Conservation (phyloP, 192 early-diverging fungal genomes). For the Geranomyces michiganensis region DNA sequence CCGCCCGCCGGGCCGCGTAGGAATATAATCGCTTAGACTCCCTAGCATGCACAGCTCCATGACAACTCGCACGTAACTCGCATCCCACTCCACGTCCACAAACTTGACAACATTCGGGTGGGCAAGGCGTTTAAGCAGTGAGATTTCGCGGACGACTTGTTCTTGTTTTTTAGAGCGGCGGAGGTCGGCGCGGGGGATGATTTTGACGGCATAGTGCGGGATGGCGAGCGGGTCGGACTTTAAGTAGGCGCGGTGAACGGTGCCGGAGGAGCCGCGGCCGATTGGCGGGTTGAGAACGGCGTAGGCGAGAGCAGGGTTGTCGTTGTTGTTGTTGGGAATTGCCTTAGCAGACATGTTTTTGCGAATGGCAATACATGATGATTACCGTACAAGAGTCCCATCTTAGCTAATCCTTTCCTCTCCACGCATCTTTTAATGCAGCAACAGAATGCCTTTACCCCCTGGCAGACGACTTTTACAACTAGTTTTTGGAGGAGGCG, state of each 20-base stretch:
- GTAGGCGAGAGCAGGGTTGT: background rate
- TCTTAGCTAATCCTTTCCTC: too few relatives aligned
- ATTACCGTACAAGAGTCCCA: too few relatives aligned
- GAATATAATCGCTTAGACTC: conserved; percentile 16
- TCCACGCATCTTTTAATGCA: too few relatives aligned
- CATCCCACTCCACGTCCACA: conserved; percentile 36
- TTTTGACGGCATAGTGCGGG: conserved; percentile 27
- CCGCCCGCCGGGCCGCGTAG: background rate
- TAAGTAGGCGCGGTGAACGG: background rate
- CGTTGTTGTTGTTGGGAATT: background rate
- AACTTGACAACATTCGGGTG: conserved; percentile 34
- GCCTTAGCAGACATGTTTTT: background rate
- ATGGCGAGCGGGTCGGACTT: background rate
- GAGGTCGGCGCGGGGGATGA: conserved; percentile 15
- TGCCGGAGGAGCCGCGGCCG: background rate
- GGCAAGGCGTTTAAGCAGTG: conserved; percentile 22
- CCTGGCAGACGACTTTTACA: too few relatives aligned
- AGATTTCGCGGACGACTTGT: conserved; percentile 27
- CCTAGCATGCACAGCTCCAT: conserved; percentile 38
- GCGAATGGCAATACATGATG: too few relatives aligned
- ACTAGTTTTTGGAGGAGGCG: too few relatives aligned
- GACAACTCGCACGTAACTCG: conserved; percentile 24
- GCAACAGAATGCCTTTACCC: too few relatives aligned
- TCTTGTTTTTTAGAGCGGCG: conserved; percentile 5
- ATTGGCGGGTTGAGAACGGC: background rate